Conservation (phyloP, 768 basidiomycete genomes). For the Pisolithus tinctorius region DNA sequence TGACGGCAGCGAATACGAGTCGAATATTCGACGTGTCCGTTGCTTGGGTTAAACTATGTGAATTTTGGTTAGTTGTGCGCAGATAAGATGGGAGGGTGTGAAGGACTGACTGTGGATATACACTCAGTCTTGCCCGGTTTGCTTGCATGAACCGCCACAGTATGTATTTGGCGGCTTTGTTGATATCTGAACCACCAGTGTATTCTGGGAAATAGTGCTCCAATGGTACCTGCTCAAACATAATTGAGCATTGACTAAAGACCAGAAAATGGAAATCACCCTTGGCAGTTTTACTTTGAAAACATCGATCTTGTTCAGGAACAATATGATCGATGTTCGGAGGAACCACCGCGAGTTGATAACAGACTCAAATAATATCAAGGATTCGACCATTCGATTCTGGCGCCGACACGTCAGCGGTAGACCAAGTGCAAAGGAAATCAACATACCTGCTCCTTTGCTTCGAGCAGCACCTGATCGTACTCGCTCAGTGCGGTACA, state of each 20-base stretch:
- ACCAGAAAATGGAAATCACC: conserved; percentile 7
- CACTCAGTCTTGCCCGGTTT: conserved; percentile 74
- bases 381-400: conserved; percentile 74
- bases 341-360: conserved; percentile 80
- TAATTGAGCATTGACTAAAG: not conserved
- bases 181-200: conserved; percentile 82
- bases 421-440: not conserved
- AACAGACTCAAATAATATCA: conserved; percentile 69
- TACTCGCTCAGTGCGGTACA: conserved; percentile 73
- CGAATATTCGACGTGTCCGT: conserved; percentile 82
- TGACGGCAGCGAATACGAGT: conserved; percentile 81
- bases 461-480: conserved; percentile 65
- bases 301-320: conserved; percentile 69
- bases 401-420: conserved; percentile 14
- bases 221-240: conserved; percentile 51
- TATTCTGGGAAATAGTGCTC: conserved; percentile 83
- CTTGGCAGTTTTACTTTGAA: conserved; percentile 71
- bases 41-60: conserved; percentile 69
- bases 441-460: conserved; percentile 29
- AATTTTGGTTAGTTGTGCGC: not conserved
- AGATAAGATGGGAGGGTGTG: not conserved
- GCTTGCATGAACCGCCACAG: conserved; percentile 94
- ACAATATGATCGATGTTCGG: conserved; percentile 58
- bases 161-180: conserved; percentile 92
- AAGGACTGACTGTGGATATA: conserved; percentile 79